Evolutionary conservation across 2,329 filamentous ascomycete species (phyloP).

Genomic region (Blastomyces gilchristii): DNA sequence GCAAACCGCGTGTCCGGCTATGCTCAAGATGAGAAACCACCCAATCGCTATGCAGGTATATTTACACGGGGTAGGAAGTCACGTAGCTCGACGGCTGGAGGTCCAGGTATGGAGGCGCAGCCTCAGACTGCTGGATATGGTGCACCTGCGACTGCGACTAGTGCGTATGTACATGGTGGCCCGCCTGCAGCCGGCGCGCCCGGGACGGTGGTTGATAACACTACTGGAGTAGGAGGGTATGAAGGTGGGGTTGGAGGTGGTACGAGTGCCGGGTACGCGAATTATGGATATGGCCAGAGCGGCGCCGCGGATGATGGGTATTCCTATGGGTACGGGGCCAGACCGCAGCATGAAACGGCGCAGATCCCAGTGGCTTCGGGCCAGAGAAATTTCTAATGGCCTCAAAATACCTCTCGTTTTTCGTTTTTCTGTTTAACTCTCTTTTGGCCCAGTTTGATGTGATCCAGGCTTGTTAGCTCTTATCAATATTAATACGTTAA

Average conservation of each 20-base stretch:
- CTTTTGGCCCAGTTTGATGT: neutral
- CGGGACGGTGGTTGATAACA: neutral
- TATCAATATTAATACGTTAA: neutral
- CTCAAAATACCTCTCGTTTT: neutral
- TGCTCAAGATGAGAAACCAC: constrained; percentile 10
- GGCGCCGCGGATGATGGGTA: constrained; percentile 10
- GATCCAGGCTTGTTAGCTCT: neutral
- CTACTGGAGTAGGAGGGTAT: neutral
- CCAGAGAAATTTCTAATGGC: neutral
- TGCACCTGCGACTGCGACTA: neutral
- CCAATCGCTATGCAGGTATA: constrained; percentile 7
- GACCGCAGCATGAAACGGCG: neutral
- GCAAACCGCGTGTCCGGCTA: neutral
- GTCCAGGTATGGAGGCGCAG: neutral
- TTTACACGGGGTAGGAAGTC: constrained; percentile 6
- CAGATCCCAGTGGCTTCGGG: constrained; percentile 4
- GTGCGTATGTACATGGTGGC: neutral
- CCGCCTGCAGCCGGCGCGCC: neutral
- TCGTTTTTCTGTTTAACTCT: neutral
- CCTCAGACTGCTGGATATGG: neutral
- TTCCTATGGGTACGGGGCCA: constrained; percentile 14
- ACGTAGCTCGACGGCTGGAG: neutral
- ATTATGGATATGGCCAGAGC: constrained; percentile 14
- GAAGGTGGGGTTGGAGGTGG: neutral
- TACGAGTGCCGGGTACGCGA: neutral